Evolutionary conservation across 179 eudicot species (phyloP).

Genomic region (Beta macrorhiza): DNA sequence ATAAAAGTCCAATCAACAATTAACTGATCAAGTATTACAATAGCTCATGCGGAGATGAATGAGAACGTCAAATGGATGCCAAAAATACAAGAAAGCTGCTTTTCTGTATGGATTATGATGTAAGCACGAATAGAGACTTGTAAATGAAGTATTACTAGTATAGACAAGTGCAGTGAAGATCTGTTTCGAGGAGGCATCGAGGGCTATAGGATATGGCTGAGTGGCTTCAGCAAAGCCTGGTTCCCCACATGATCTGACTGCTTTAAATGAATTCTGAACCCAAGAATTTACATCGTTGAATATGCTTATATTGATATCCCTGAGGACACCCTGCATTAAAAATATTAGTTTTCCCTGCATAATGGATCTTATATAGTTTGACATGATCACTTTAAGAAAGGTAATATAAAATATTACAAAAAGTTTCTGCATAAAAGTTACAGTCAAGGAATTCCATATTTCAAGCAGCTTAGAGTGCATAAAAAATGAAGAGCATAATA

Average conservation of each 20-base stretch:
- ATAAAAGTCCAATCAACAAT: conserved; percentile 2
- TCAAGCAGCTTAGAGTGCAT: background rate
- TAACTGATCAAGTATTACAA: background rate
- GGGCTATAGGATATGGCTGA: conserved; percentile 49
- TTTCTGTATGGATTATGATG: background rate
- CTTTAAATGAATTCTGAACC: conserved; percentile 58
- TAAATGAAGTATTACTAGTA: conserved; percentile 58
- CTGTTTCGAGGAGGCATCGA: conserved; percentile 48
- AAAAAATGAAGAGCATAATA: background rate
- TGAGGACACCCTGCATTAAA: conserved; percentile 63
- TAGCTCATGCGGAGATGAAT: background rate
- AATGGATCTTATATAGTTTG: background rate
- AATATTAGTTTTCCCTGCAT: background rate
- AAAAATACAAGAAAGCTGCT: no score
- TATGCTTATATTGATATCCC: conserved; percentile 49
- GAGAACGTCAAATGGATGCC: background rate
- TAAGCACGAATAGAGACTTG: background rate
- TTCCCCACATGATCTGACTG: conserved; percentile 45
- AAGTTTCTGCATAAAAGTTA: background rate
- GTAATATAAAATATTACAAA: background rate
- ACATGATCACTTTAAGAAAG: background rate
- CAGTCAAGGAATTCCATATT: background rate
- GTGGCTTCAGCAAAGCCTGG: conserved; percentile 43
- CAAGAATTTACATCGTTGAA: conserved; percentile 60
- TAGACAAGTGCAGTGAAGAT: conserved; percentile 63